phyloP scores from a whole-genome alignment of 805 yeast genomes.

The Pichia exigua region DNA sequence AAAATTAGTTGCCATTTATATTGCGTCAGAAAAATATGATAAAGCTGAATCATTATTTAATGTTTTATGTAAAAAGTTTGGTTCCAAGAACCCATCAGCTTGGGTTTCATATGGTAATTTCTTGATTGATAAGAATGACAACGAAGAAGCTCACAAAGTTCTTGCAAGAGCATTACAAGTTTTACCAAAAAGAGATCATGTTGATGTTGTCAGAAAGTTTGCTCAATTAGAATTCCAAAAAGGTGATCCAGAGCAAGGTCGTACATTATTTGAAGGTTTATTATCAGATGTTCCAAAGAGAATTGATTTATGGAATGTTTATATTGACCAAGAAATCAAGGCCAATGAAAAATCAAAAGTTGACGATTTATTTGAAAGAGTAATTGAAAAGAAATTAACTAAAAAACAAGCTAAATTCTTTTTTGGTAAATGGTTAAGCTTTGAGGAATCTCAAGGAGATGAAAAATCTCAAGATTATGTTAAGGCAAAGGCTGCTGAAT shows the following conservation, averaged over 20 bases:
- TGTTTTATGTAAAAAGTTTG: slow-evolving; percentile 70
- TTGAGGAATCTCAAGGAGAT: slow-evolving; percentile 64
- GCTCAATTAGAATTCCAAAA: slow-evolving; percentile 80
- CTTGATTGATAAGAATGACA: slow-evolving; percentile 49
- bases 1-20: slow-evolving; percentile 67
- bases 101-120: slow-evolving; percentile 83
- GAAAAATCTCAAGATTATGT: slow-evolving; percentile 71
- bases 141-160: slow-evolving; percentile 61
- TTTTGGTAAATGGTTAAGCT: slow-evolving; percentile 85
- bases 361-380: slow-evolving; percentile 79
- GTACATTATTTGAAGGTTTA: slow-evolving; percentile 90
- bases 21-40: slow-evolving; percentile 60
- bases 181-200: slow-evolving; percentile 63
- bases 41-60: slow-evolving; percentile 66
- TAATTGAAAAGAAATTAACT: slow-evolving; percentile 54
- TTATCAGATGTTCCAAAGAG: slow-evolving; percentile 85
- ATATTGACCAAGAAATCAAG: slow-evolving; percentile 88
- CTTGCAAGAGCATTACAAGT: slow-evolving; percentile 66
- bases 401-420: slow-evolving; percentile 91
- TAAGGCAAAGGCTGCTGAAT: slow-evolving; percentile 85
- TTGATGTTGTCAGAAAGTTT: slow-evolving; percentile 78
- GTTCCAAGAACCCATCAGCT: slow-evolving; percentile 53
- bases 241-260: slow-evolving; percentile 92
- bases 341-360: slow-evolving; percentile 55
- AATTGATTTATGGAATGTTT: slow-evolving; percentile 91